Evolutionary conservation across 129 eudicot genomes (phyloP).

Genomic region (Solidago caesia): DNA sequence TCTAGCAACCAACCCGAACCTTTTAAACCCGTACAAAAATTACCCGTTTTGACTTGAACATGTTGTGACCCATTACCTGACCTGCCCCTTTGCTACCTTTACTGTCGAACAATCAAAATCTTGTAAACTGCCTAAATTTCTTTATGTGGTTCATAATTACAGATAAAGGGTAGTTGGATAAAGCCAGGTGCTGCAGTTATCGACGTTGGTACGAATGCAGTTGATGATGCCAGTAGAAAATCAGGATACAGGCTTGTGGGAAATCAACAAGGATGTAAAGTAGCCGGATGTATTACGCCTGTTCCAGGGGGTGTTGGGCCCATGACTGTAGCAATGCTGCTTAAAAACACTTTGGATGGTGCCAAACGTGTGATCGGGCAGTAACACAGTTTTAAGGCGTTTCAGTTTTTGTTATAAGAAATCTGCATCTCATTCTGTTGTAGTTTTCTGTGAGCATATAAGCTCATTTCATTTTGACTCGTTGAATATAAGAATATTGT

Average conservation of each 20-base stretch:
- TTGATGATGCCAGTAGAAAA: constrained; percentile 77
- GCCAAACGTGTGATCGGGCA: constrained; percentile 76
- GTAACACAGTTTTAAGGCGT: constrained; percentile 18
- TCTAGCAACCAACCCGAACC: no score
- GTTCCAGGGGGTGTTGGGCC: constrained; percentile 99
- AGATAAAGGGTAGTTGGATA: constrained; percentile 98
- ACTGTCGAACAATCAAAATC: neutral
- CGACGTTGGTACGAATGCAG: constrained; percentile 93
- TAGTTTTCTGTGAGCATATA: constrained; percentile 11
- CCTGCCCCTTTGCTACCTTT: no score
- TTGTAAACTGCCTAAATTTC: neutral
- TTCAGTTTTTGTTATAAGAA: neutral
- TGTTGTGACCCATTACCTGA: no score
- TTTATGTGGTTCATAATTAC: constrained; percentile 4
- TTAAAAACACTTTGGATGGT: constrained; percentile 89
- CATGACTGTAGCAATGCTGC: constrained; percentile 93
- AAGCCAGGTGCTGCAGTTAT: constrained; percentile 99
- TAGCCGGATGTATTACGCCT: constrained; percentile 93
- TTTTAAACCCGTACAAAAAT: no score
- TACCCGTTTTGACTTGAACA: no score
- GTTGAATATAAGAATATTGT: neutral
- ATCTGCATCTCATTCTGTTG: constrained; percentile 19
- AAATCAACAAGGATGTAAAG: constrained; percentile 80
- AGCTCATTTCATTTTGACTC: constrained; percentile 22
- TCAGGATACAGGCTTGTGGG: constrained; percentile 95